Evolutionary conservation across 2,329 filamentous ascomycete genomes (phyloP), one percentile per base, ranked within the genome.

Genomic region (Venturiaceae sp.): DNA sequence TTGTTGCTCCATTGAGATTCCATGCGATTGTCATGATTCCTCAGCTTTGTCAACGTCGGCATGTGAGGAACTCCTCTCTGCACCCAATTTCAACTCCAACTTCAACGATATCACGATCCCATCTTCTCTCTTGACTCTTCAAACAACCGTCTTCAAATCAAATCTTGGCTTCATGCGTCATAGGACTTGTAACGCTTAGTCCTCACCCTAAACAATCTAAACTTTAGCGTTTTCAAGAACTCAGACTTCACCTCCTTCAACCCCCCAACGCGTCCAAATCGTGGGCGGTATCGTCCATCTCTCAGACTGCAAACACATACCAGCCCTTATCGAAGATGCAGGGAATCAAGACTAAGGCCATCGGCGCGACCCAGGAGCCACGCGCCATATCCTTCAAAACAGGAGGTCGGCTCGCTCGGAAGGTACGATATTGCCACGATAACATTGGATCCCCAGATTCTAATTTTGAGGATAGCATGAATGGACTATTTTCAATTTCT

Each of bases 361-460:
- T 50, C 44, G 44, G 44, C 26, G 44, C 44, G 26, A 50, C 44
- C 28, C 16, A 13, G 30, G 44, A 50, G 44, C 44, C 44, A 50
- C 44, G 44, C 44, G 44, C 44, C 23, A 23, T 50, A n/a, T 50
- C 44, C 23, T 50, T 50, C 44, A 50, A 50, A n/a, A 50, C 44
- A 30, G 44, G 44, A 50, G 44, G 44, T 30, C 44, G 44, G 44
- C 44, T 50, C 16, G 44, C 44, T 21, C 44, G 44, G 44, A 30
- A 50, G 44, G 44, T 50, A 4, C n/a, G 44, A 2, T n/a, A 30
- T 50, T 16, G 13, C 44, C 44, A 16, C 26, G 7, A 13, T 2
- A 30, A 13, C 13, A n/a, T 26, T 13, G 23, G 14, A 30, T 4
- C 8, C 7, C 44, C 3, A 30, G 6, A 5, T 23, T 7, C 44